Conservation (phyloP, 371 early-diverging fungal species). For the Rhizopus delemar region DNA sequence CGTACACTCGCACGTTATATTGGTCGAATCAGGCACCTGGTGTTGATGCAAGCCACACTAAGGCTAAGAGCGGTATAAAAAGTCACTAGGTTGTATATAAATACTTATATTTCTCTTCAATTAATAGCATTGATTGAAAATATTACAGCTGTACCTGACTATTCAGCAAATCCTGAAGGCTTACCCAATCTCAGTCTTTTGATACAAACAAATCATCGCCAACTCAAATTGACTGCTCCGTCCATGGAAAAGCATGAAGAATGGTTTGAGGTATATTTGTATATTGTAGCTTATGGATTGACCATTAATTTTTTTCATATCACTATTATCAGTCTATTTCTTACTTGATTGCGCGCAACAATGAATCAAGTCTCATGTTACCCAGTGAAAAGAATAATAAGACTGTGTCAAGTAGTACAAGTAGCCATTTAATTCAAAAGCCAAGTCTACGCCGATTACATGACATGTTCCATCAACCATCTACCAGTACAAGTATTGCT, state of each 20-base stretch:
- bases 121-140: conserved; percentile 59
- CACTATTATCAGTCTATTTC: conserved; percentile 29
- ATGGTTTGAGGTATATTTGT: conserved; percentile 55
- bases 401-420: conserved; percentile 20
- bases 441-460: conserved; percentile 40
- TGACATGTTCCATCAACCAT: conserved; percentile 26
- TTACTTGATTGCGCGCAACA: conserved; percentile 30
- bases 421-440: conserved; percentile 26
- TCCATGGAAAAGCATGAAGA: conserved; percentile 65
- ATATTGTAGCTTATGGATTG: not conserved
- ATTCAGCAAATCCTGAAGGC: conserved; percentile 32
- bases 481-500: conserved; percentile 7
- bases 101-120: not conserved
- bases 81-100: not conserved
- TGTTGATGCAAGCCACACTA: conserved; percentile 67
- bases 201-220: conserved; percentile 65
- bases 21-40: conserved; percentile 74
- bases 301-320: not conserved
- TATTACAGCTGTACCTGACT: conserved; percentile 49
- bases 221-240: conserved; percentile 71
- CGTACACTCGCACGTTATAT: conserved; percentile 70
- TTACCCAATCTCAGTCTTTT: conserved; percentile 62
- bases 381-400: conserved; percentile 2
- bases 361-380: conserved; percentile 6
- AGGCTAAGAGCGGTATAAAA: conserved; percentile 57